phyloP scores from a whole-genome alignment of 2,329 filamentous ascomycete species.

The Aureobasidium uvarum region DNA sequence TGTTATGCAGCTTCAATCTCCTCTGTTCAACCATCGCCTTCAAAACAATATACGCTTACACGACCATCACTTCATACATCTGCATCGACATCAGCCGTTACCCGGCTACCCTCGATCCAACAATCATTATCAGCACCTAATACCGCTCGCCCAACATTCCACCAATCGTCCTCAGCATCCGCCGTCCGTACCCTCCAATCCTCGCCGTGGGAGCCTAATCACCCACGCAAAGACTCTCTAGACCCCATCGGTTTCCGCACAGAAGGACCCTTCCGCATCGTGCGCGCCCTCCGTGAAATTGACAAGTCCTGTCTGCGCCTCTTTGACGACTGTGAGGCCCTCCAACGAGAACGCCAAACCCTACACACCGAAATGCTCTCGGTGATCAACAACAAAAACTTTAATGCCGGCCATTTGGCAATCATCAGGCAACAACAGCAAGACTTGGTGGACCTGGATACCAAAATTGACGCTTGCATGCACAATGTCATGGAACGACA shows the following conservation, averaged over 20 bases:
- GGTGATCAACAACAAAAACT: background rate
- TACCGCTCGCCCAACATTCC: background rate
- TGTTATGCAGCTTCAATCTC: background rate
- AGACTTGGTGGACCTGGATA: background rate
- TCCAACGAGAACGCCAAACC: background rate
- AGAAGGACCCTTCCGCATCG: background rate
- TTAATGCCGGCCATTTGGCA: background rate
- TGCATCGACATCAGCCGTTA: background rate
- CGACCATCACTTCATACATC: background rate
- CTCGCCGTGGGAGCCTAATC: background rate
- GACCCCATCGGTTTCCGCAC: conserved; percentile 3
- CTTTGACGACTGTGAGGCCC: conserved; percentile 6
- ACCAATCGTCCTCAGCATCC: background rate
- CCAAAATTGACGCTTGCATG: conserved; percentile 6
- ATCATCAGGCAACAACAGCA: conserved; percentile 5
- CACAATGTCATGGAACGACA: conserved; percentile 7
- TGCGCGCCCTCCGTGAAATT: conserved; percentile 13
- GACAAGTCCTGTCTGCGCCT: conserved; percentile 7
- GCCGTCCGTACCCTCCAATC: background rate
- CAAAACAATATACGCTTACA: background rate
- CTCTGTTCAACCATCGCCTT: conserved; percentile 1
- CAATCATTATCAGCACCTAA: conserved; percentile 1
- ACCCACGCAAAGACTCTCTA: conserved; percentile 13
- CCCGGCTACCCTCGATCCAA: conserved; percentile 2
- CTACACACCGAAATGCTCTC: conserved; percentile 2